phyloP scores from a whole-genome alignment of 2,329 filamentous ascomycete species.

The Juglanconis juglandina region DNA sequence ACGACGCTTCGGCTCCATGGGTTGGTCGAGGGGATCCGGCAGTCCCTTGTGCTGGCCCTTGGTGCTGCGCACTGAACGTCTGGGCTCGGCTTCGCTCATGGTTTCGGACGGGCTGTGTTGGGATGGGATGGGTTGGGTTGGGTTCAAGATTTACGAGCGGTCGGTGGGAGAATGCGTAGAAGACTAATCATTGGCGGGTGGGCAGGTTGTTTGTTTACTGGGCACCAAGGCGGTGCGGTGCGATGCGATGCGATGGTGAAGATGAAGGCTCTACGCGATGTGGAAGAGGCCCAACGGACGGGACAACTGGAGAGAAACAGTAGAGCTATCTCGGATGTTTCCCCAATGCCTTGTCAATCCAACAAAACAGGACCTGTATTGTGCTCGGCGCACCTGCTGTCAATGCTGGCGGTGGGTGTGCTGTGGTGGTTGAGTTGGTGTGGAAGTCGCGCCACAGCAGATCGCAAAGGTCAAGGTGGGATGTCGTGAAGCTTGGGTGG shows the following conservation, averaged over 20 bases:
- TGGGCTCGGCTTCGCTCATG: slow-evolving; percentile 64
- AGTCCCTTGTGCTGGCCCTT: slow-evolving; percentile 95
- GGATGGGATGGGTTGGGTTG: not conserved
- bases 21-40: slow-evolving; percentile 64
- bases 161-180: not conserved
- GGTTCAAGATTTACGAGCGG: no score
- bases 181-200: no score
- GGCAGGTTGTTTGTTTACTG: no score
- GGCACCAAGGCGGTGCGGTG: no score
- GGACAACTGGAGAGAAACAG: not conserved
- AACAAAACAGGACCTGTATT: not conserved
- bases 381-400: not conserved
- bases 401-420: not conserved
- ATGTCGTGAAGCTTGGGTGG: not conserved
- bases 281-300: not conserved
- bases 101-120: not conserved
- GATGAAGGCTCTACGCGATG: not conserved
- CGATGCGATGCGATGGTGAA: no score
- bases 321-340: not conserved
- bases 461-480: not conserved
- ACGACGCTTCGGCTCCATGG: slow-evolving; percentile 52
- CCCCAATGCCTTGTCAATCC: not conserved
- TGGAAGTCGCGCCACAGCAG: not conserved
- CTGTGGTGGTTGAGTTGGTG: not conserved
- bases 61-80: slow-evolving; percentile 90